phyloP scores from a whole-genome alignment of 176 grass and related monocot genomes.

The Eragrostis nindensis region DNA sequence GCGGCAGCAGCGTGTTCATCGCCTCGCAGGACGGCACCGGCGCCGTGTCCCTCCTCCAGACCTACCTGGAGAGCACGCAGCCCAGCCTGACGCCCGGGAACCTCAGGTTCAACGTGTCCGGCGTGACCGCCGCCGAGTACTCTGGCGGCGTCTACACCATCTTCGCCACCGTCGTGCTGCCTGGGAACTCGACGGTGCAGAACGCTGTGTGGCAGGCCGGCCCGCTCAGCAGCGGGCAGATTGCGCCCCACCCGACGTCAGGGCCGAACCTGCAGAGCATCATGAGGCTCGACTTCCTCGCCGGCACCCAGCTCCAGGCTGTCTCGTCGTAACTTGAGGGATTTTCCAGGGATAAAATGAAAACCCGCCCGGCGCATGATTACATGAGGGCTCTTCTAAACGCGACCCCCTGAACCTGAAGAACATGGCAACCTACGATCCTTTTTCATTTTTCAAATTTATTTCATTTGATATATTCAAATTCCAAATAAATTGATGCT shows the following conservation, averaged over 20 bases:
- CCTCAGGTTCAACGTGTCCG: constrained; percentile 60
- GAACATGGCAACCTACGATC: not conserved
- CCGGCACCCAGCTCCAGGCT: constrained; percentile 23
- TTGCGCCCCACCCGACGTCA: constrained; percentile 34
- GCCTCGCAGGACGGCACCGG: constrained; percentile 48
- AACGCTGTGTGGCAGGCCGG: constrained; percentile 86
- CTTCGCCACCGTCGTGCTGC: constrained; percentile 65
- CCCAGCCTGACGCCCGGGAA: constrained; percentile 51
- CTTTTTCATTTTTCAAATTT: not conserved
- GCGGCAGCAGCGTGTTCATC: constrained; percentile 66
- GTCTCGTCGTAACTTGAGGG: constrained; percentile 21
- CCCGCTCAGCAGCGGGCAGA: constrained; percentile 20
- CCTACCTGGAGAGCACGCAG: constrained; percentile 24
- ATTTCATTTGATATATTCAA: not conserved
- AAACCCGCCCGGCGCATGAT: too few relatives aligned
- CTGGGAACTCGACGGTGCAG: constrained; percentile 53
- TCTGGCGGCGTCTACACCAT: constrained; percentile 58
- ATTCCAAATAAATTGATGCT: not conserved
- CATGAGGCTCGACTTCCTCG: constrained; percentile 53
- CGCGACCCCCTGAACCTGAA: not conserved
- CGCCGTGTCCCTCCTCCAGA: constrained; percentile 43
- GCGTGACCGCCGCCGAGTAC: constrained; percentile 53
- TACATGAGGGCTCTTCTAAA: not conserved
- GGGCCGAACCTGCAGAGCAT: constrained; percentile 39
- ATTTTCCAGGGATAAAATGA: not conserved